A percentile compares a stretch with the other conserved stretches of the same genome.
Conservation (phyloP, 1,284 basidiomycete species). For the Peniophora sp. region DNA sequence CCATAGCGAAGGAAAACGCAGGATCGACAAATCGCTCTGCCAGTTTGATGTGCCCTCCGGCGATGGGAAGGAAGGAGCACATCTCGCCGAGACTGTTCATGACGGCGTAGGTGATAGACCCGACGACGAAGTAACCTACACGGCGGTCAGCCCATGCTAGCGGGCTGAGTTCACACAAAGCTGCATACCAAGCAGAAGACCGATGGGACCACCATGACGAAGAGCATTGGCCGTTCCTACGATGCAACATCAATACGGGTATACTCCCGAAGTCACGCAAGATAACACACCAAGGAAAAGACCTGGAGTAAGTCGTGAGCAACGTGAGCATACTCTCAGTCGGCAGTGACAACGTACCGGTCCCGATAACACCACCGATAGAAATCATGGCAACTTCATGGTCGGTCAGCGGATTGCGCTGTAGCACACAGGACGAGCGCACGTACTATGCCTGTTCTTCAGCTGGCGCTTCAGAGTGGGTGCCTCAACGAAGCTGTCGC, state of each 20-base stretch:
- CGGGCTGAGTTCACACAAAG: too few species aligned
- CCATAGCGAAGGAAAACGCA: conserved; percentile 59
- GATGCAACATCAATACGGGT: conserved; percentile 33
- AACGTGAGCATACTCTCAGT: too few species aligned
- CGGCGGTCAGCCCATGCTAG: too few species aligned
- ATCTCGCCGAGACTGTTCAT: conserved; percentile 46
- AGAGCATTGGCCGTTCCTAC: conserved; percentile 57
- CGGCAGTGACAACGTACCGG: conserved; percentile 19
- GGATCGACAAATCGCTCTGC: conserved; percentile 67
- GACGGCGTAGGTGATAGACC: conserved; percentile 50
- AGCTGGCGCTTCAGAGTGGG: conserved; percentile 24
- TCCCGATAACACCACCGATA: conserved; percentile 63
- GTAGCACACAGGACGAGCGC: background rate
- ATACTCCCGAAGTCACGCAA: conserved; percentile 14
- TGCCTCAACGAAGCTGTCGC: conserved; percentile 4
- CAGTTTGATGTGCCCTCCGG: conserved; percentile 63
- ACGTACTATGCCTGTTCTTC: conserved; percentile 28
- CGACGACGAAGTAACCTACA: conserved; percentile 44
- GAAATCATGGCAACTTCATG: background rate
- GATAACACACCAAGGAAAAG: conserved; percentile 20
- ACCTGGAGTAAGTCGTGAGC: conserved; percentile 1
- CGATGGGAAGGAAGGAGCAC: conserved; percentile 63
- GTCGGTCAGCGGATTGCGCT: background rate
- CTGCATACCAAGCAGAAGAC: conserved; percentile 43
- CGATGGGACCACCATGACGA: conserved; percentile 46